Evolutionary conservation across 75 land plant species (phyloP), one percentile per base, ranked within the genome.

Genomic region (Sequoiadendron giganteum): DNA sequence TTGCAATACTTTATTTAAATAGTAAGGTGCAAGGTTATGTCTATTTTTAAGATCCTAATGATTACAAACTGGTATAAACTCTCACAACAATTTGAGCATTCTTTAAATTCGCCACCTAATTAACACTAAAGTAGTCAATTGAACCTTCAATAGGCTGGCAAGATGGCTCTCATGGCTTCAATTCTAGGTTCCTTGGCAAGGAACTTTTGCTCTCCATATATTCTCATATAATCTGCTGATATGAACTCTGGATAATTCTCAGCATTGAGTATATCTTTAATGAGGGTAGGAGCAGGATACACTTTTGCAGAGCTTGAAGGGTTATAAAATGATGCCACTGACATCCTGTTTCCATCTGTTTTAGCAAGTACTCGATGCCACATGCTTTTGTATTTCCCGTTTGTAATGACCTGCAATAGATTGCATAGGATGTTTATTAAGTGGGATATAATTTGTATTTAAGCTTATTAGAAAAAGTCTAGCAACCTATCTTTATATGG

Each of bases 331-430:
- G 94, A 91, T 0, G 95, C 94, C 42, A 94, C 77, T 1, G 95
- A 94, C 95, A 94, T 93, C 77, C 94, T 88, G 83, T 82, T 92
- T 1, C 93, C 94, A n/a, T 94, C 94, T 2, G 90, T 82, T 70
- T 90, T 94, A 6, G 93, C 90, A 18, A 94, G 77, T 89, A 94
- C 94, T 7, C 93, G 80, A 76, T 94, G 95, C 91, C 88, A 18
- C 85, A 94, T 90, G 87, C 95, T 94, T 90, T 94, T 94, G 92
- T 93, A 94, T 85, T 90, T 93, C 0, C 95, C 95, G 88, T 94
- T 94, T 0, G 95, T 94, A 58, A 94, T 94, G 18, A 94, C 95
- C 95, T 94, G 65, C 21, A 83, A 2, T 11, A 4, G 10, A 80
- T 52, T 52, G 14, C 55, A 52, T 11, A 52, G 15, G 55, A 14